These are phyloP conservation scores for Thalia dealbata DNA, from an alignment of 176 grass and related monocot genomes.

Conservation along the genomic window DNA sequence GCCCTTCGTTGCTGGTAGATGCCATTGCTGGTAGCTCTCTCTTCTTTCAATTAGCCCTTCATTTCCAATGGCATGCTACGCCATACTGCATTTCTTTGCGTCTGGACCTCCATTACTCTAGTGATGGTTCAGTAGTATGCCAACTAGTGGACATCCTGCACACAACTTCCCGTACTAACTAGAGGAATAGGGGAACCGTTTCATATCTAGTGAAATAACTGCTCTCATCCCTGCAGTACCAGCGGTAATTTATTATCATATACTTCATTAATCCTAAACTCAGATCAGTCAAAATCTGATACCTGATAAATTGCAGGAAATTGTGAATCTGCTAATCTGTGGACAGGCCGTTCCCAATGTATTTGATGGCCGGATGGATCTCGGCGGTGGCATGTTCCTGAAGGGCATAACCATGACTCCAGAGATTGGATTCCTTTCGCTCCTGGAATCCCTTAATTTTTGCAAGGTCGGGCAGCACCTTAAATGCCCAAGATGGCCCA, in stretches of 20 bases:
- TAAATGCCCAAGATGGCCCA: conserved; percentile 90
- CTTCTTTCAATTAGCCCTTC: not conserved
- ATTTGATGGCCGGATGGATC: conserved; percentile 96
- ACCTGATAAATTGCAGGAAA: conserved; percentile 51
- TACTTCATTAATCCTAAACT: not conserved
- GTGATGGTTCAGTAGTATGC: not conserved
- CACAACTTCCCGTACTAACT: no score
- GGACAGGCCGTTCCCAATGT: conserved; percentile 98
- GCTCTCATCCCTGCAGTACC: not conserved
- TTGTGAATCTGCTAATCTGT: conserved; percentile 97
- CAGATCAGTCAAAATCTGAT: not conserved
- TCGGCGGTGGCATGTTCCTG: conserved; percentile 91
- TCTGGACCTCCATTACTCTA: no score
- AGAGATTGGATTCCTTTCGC: conserved; percentile 91
- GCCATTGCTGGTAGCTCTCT: not conserved
- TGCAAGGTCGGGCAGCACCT: conserved; percentile 92
- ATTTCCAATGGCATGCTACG: no score
- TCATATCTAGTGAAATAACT: no score
- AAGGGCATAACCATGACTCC: conserved; percentile 74
- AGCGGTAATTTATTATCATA: not conserved
- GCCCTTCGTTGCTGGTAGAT: no score
- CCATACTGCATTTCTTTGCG: no score
- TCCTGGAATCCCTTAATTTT: conserved; percentile 89
- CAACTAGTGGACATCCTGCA: no score
- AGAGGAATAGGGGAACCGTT: no score